A percentile compares a stretch with the other conserved stretches of the same genome.
These are phyloP conservation scores for Syzygium aqueum DNA, from an alignment of 345 rosid genomes.

Conservation along the genomic window DNA sequence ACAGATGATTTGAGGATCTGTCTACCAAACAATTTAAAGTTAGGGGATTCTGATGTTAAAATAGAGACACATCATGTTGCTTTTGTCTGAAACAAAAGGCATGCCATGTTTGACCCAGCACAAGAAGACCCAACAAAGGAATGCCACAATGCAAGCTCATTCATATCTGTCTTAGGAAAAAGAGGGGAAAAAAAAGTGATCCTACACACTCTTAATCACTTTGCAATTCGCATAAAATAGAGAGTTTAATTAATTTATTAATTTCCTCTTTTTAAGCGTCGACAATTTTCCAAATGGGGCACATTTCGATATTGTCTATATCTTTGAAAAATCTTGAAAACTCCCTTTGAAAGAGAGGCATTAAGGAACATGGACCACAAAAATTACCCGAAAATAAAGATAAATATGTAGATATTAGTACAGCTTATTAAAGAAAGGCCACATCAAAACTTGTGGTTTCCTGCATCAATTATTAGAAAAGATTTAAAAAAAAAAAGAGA, in stretches of 20 bases:
- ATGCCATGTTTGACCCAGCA: not conserved
- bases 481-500: not conserved
- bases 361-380: not conserved
- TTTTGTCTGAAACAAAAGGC: not conserved
- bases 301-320: not conserved
- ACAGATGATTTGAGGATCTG: not conserved
- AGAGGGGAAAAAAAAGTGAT: not conserved
- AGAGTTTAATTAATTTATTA: not conserved
- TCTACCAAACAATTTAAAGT: not conserved
- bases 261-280: not conserved
- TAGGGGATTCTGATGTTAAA: not conserved
- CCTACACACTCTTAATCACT: not conserved
- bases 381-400: not conserved
- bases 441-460: not conserved
- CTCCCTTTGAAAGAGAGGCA: not conserved
- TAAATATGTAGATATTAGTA: not conserved
- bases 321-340: not conserved
- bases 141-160: not conserved
- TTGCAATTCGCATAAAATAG: not conserved
- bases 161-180: not conserved
- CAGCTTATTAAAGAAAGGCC: not conserved
- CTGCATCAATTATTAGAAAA: not conserved
- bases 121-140: not conserved
- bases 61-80: not conserved
- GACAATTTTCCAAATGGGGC: not conserved